These are phyloP conservation scores for Kernera saxatilis DNA, from an alignment of 345 rosid genomes.

Conservation along the genomic window DNA sequence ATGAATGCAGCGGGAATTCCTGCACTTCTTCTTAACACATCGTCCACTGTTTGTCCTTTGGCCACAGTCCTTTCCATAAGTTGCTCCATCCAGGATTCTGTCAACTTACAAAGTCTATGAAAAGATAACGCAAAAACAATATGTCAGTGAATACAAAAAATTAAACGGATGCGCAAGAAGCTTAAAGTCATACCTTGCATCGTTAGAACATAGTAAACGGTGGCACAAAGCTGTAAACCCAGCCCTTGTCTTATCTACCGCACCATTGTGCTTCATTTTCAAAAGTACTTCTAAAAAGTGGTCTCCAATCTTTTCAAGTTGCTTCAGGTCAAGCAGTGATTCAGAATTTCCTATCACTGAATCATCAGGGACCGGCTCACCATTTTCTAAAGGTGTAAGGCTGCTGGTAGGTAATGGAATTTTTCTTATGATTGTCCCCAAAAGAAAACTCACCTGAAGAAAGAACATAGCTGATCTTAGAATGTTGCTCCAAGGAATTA, in stretches of 20 bases:
- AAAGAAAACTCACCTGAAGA: slow-evolving; percentile 88
- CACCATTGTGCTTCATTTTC: slow-evolving; percentile 97
- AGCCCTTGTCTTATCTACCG: slow-evolving; percentile 97
- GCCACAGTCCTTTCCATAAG: slow-evolving; percentile 88
- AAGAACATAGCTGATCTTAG: slow-evolving; percentile 28
- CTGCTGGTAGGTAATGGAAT: slow-evolving; percentile 66
- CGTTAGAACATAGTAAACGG: slow-evolving; percentile 90
- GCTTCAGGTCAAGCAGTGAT: slow-evolving; percentile 66
- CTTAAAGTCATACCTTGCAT: slow-evolving; percentile 51
- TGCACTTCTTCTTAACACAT: slow-evolving; percentile 94
- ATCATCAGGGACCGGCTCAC: slow-evolving; percentile 23
- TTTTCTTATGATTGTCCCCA: slow-evolving; percentile 85
- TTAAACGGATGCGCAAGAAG: background rate
- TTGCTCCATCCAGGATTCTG: slow-evolving; percentile 92
- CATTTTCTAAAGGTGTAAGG: slow-evolving; percentile 38
- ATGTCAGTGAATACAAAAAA: background rate
- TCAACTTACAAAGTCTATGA: slow-evolving; percentile 77
- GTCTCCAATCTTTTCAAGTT: slow-evolving; percentile 79
- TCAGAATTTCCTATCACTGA: slow-evolving; percentile 26
- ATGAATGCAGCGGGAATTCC: slow-evolving; percentile 97
- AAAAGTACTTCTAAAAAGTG: slow-evolving; percentile 95
- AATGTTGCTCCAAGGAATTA: background rate
- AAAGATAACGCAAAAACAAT: slow-evolving; percentile 13
- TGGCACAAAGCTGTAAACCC: slow-evolving; percentile 97
- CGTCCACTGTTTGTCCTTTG: slow-evolving; percentile 88